phyloP scores from a whole-genome alignment of 768 basidiomycete genomes.

The Porphyrellus cyaneotinctus region DNA sequence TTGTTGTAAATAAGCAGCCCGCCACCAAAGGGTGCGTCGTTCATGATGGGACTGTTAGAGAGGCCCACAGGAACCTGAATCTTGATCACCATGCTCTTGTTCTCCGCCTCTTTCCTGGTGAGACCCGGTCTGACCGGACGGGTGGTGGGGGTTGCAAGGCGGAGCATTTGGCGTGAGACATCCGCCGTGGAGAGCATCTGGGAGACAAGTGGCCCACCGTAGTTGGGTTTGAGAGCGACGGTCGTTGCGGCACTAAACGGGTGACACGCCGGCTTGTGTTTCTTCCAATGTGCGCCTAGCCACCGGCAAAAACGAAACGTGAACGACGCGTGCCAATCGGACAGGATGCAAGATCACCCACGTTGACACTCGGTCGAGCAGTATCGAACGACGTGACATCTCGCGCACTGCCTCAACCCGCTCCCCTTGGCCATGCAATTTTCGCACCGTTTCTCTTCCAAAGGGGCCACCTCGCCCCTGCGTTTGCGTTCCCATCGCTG shows the following conservation, averaged over 20 bases:
- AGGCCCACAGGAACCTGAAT: constrained; percentile 42
- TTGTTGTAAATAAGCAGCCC: constrained; percentile 47
- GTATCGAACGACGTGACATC: constrained; percentile 46
- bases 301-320: neutral
- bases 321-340: neutral
- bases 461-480: constrained; percentile 39
- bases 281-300: constrained; percentile 44
- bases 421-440: constrained; percentile 28
- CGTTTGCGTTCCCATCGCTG: constrained; percentile 47
- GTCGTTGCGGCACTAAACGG: constrained; percentile 43
- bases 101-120: constrained; percentile 20
- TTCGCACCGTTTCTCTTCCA: constrained; percentile 44
- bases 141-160: constrained; percentile 24
- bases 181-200: constrained; percentile 27
- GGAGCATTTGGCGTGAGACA: constrained; percentile 28
- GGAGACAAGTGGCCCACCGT: constrained; percentile 18
- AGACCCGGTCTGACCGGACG: constrained; percentile 15
- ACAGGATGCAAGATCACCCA: constrained; percentile 24
- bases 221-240: constrained; percentile 45
- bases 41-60: neutral
- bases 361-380: constrained; percentile 56
- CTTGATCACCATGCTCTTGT: constrained; percentile 50
- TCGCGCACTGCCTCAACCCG: constrained; percentile 40
- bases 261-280: constrained; percentile 45
- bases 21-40: constrained; percentile 17